A percentile compares a stretch with the other conserved stretches of the same genome.
phyloP scores from a whole-genome alignment of 2,329 filamentous ascomycete genomes.

The Cladophialophora exuberans region DNA sequence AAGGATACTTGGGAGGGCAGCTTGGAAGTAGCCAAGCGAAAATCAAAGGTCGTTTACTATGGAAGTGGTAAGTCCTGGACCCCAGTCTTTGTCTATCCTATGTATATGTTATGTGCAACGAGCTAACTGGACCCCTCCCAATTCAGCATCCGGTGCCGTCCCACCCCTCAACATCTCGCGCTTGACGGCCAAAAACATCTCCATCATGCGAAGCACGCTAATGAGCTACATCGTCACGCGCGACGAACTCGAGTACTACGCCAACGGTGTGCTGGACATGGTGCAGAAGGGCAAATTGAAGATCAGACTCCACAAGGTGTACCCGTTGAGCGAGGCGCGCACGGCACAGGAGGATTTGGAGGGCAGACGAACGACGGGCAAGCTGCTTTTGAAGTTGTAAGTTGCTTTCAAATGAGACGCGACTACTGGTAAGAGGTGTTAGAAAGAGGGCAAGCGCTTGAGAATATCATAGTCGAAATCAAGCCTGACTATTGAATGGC shows the following conservation, averaged over 20 bases:
- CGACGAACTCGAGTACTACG: slow-evolving; percentile 72
- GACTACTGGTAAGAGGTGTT: too few relatives aligned
- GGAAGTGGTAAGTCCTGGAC: slow-evolving; percentile 59
- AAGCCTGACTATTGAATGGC: too few relatives aligned
- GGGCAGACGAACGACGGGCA: slow-evolving; percentile 79
- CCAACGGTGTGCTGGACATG: slow-evolving; percentile 72
- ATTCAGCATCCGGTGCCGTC: slow-evolving; percentile 61
- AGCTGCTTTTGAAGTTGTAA: slow-evolving; percentile 72
- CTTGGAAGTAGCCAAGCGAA: slow-evolving; percentile 72
- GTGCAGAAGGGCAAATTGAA: slow-evolving; percentile 71
- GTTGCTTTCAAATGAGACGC: too few relatives aligned
- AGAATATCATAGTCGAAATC: too few relatives aligned
- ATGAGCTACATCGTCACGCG: slow-evolving; percentile 70
- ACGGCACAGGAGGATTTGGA: slow-evolving; percentile 79
- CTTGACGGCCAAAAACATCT: slow-evolving; percentile 74
- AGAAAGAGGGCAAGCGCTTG: too few relatives aligned
- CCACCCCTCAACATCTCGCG: slow-evolving; percentile 66
- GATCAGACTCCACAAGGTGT: slow-evolving; percentile 74
- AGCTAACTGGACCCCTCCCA: too few relatives aligned
- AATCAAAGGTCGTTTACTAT: slow-evolving; percentile 77
- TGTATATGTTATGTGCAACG: too few relatives aligned
- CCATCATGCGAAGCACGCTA: slow-evolving; percentile 73
- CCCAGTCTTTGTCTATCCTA: too few relatives aligned
- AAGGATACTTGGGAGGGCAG: slow-evolving; percentile 81
- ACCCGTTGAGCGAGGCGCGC: slow-evolving; percentile 72